Conservation (phyloP, 257 asterid genomes). For the Ilex asprella region DNA sequence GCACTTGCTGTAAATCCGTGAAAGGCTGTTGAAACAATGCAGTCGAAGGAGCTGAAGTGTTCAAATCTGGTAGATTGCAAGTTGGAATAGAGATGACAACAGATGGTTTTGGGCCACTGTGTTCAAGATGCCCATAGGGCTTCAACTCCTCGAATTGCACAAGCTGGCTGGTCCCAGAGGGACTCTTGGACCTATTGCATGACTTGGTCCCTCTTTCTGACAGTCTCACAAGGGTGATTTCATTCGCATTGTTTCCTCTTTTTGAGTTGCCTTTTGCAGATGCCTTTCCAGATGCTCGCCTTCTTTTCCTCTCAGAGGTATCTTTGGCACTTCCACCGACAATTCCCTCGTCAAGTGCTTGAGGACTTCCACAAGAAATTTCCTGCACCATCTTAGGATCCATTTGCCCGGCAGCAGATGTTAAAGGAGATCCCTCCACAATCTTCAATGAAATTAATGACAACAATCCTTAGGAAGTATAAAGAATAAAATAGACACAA, state of each 20-base stretch:
- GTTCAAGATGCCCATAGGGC: conserved; percentile 19
- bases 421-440: conserved; percentile 42
- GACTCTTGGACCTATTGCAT: conserved; percentile 31
- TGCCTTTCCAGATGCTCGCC: conserved; percentile 53
- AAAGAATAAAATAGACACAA: too few species aligned
- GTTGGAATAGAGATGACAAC: conserved; percentile 47
- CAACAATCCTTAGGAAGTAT: too few species aligned
- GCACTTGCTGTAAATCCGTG: conserved; percentile 92
- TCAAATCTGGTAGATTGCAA: conserved; percentile 76
- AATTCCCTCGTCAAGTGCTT: conserved; percentile 29
- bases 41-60: conserved; percentile 58
- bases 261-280: conserved; percentile 57
- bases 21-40: conserved; percentile 77
- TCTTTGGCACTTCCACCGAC: conserved; percentile 39
- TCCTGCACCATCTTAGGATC: conserved; percentile 34
- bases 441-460: conserved; percentile 19
- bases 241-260: conserved; percentile 52
- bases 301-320: conserved; percentile 55
- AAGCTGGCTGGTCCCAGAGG: conserved; percentile 6
- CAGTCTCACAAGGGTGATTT: conserved; percentile 41
- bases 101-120: conserved; percentile 27
- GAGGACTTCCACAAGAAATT: conserved; percentile 37
- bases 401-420: conserved; percentile 37
- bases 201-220: conserved; percentile 42
- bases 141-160: conserved; percentile 24